Evolutionary conservation across 768 basidiomycete genomes (phyloP).

Genomic region (Hypsizygus marmoreus): DNA sequence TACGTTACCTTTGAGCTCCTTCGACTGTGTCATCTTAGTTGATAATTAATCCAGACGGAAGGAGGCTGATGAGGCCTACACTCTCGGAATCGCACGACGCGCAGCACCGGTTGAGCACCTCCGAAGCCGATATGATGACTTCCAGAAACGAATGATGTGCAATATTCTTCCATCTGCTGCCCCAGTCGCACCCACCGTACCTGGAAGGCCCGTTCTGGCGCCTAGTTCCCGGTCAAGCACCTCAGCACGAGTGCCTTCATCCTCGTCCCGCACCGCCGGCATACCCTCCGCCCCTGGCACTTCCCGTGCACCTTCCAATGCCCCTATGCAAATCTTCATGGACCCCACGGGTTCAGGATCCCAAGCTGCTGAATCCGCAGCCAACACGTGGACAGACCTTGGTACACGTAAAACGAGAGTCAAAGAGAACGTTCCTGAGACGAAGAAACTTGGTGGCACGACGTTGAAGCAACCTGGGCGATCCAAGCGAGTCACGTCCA

Average conservation of each 20-base stretch:
- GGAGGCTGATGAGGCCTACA: constrained; percentile 88
- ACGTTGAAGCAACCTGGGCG: constrained; percentile 65
- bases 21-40: constrained; percentile 8
- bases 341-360: constrained; percentile 62
- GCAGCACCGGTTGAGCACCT: constrained; percentile 83
- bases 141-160: constrained; percentile 90
- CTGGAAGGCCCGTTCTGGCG: constrained; percentile 36
- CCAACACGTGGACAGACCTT: constrained; percentile 66
- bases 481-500: constrained; percentile 51
- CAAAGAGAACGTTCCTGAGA: constrained; percentile 77
- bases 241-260: constrained; percentile 29
- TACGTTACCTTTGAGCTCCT: constrained; percentile 33
- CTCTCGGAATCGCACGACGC: constrained; percentile 84
- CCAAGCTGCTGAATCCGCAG: constrained; percentile 40
- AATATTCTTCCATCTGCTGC: constrained; percentile 40
- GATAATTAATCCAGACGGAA: constrained; percentile 54
- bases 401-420: constrained; percentile 77
- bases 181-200: constrained; percentile 32
- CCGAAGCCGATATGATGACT: constrained; percentile 76
- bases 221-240: constrained; percentile 42
- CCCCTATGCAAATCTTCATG: constrained; percentile 69
- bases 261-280: constrained; percentile 15
- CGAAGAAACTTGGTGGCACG: constrained; percentile 66
- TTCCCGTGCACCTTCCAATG: constrained; percentile 46
- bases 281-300: constrained; percentile 22